phyloP scores from a whole-genome alignment of 176 grass and related monocot species.

The Bothriochloa decipiens region DNA sequence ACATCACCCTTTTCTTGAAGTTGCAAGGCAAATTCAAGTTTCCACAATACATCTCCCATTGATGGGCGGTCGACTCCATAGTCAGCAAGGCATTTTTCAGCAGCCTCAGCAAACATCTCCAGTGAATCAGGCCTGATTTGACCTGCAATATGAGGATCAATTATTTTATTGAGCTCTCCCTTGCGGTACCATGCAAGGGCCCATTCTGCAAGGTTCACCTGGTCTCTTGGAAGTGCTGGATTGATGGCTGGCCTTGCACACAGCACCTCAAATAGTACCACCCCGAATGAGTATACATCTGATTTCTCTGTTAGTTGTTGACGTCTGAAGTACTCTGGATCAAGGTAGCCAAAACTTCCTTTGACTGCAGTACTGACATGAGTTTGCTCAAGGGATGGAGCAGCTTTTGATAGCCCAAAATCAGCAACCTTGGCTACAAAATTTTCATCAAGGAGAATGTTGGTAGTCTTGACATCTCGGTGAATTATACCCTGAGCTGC shows the following conservation, averaged over 20 bases:
- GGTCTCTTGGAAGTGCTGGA: conserved; percentile 89
- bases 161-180: conserved; percentile 77
- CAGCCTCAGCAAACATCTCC: conserved; percentile 79
- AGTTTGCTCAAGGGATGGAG: conserved; percentile 86
- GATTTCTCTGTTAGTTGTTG: conserved; percentile 98
- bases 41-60: conserved; percentile 97
- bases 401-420: conserved; percentile 92
- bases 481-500: conserved; percentile 97
- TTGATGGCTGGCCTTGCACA: conserved; percentile 94
- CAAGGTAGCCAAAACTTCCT: conserved; percentile 96
- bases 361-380: conserved; percentile 97
- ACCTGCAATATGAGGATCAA: conserved; percentile 70
- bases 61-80: conserved; percentile 85
- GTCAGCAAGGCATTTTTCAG: conserved; percentile 95
- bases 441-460: conserved; percentile 92
- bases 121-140: conserved; percentile 70
- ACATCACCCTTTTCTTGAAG: conserved; percentile 69
- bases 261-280: conserved; percentile 88
- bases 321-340: conserved; percentile 94
- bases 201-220: conserved; percentile 97
- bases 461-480: conserved; percentile 97
- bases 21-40: conserved; percentile 93
- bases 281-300: conserved; percentile 92
- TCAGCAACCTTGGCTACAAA: conserved; percentile 87
- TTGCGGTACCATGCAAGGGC: conserved; percentile 70